Conservation (phyloP, 2,329 filamentous ascomycete species). For the Podosphaera fusca region DNA sequence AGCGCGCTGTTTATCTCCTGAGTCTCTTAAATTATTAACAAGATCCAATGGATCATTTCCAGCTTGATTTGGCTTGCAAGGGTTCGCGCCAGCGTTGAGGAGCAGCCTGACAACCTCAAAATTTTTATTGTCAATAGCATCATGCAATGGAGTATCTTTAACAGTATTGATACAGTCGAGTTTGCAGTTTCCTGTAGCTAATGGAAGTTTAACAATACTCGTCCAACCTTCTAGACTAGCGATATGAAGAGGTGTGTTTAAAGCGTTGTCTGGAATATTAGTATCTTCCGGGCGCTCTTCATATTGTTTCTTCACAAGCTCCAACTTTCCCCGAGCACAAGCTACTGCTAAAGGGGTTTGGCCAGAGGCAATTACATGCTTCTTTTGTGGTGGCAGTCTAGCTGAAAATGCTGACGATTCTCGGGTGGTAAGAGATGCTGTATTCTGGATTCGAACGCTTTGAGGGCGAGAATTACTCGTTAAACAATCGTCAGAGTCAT, state of each 20-base stretch:
- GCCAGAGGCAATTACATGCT: slow-evolving; percentile 77
- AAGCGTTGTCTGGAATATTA: slow-evolving; percentile 76
- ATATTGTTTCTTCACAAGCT: slow-evolving; percentile 44
- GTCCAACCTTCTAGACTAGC: slow-evolving; percentile 70
- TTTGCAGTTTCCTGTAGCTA: slow-evolving; percentile 52
- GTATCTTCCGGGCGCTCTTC: slow-evolving; percentile 67
- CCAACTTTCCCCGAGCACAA: slow-evolving; percentile 66
- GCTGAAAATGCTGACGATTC: slow-evolving; percentile 41
- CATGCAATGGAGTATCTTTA: slow-evolving; percentile 81
- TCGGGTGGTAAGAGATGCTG: slow-evolving; percentile 31
- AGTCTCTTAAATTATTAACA: slow-evolving; percentile 38
- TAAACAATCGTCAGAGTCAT: slow-evolving; percentile 46
- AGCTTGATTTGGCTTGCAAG: slow-evolving; percentile 72
- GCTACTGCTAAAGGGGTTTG: slow-evolving; percentile 78
- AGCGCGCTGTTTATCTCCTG: slow-evolving; percentile 14
- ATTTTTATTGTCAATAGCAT: slow-evolving; percentile 91
- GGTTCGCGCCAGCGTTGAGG: slow-evolving; percentile 71
- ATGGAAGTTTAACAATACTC: slow-evolving; percentile 68
- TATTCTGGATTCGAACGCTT: slow-evolving; percentile 31
- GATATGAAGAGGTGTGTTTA: slow-evolving; percentile 90
- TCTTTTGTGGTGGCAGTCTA: slow-evolving; percentile 52
- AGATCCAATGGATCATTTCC: slow-evolving; percentile 81
- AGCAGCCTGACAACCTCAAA: slow-evolving; percentile 68
- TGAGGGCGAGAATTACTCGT: slow-evolving; percentile 35
- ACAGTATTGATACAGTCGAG: slow-evolving; percentile 52